Conservation (phyloP, 1,284 basidiomycete genomes). For the Boletus smithii region DNA sequence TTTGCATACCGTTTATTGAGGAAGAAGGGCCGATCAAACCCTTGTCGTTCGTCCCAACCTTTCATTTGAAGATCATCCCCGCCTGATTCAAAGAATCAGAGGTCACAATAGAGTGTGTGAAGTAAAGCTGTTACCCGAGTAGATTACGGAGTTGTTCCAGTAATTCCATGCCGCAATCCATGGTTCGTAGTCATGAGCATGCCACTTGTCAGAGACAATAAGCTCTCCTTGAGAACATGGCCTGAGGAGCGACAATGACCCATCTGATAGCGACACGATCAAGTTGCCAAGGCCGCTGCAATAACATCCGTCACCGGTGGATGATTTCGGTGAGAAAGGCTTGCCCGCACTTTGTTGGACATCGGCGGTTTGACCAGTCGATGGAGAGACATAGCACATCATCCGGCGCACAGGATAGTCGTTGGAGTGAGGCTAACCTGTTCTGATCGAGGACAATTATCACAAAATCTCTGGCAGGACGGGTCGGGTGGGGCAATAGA, state of each 20-base stretch:
- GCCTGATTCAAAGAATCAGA: constrained; percentile 47
- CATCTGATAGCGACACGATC: constrained; percentile 79
- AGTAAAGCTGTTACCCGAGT: constrained; percentile 61
- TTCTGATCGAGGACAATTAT: constrained; percentile 34
- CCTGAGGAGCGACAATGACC: constrained; percentile 61
- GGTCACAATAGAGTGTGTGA: not conserved
- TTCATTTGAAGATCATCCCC: constrained; percentile 92
- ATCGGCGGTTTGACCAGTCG: constrained; percentile 78
- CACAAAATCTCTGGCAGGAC: too few relatives aligned
- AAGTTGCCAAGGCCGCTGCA: constrained; percentile 53
- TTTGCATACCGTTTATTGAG: constrained; percentile 66
- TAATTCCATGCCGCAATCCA: constrained; percentile 94
- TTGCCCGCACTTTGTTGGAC: constrained; percentile 30
- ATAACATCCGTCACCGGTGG: not conserved
- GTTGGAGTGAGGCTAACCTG: constrained; percentile 44
- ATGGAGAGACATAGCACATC: constrained; percentile 78
- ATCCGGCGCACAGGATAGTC: constrained; percentile 54
- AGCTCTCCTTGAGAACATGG: constrained; percentile 44
- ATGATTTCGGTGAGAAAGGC: constrained; percentile 1
- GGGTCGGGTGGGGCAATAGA: constrained; percentile 1
- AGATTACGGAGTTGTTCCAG: constrained; percentile 74
- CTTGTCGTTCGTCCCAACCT: constrained; percentile 85
- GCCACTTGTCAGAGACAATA: constrained; percentile 59
- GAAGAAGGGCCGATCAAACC: constrained; percentile 59
- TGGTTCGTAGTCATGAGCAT: constrained; percentile 90